phyloP scores from a whole-genome alignment of 2,329 filamentous ascomycete genomes.

The Aspergillus ochraceoroseus region DNA sequence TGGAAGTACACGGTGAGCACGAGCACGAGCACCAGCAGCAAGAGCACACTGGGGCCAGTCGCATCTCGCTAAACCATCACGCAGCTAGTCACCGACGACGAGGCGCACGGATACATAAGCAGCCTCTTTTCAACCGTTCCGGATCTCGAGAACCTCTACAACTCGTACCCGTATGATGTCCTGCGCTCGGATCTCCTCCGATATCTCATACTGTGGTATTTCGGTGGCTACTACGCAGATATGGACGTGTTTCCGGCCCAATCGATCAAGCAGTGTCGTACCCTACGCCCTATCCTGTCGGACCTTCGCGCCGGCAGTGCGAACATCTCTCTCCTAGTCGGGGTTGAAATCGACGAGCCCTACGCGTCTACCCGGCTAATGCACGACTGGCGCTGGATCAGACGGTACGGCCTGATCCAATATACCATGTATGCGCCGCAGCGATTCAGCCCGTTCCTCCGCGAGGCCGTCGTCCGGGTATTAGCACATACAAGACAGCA shows the following conservation, averaged over 20 bases:
- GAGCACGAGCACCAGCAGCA: too few species aligned
- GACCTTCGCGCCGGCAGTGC: slow-evolving; percentile 1
- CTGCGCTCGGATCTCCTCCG: slow-evolving; percentile 48
- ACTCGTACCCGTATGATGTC: slow-evolving; percentile 44
- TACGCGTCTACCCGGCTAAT: slow-evolving; percentile 30
- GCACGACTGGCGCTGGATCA: slow-evolving; percentile 34
- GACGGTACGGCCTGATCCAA: slow-evolving; percentile 34
- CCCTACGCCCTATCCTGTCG: slow-evolving; percentile 21
- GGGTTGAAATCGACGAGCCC: slow-evolving; percentile 37
- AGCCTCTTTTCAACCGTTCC: slow-evolving; percentile 27
- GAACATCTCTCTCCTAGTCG: slow-evolving; percentile 33
- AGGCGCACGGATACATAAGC: slow-evolving; percentile 28
- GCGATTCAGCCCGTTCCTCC: slow-evolving; percentile 34
- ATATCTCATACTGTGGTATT: slow-evolving; percentile 36
- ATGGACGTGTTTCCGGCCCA: slow-evolving; percentile 30
- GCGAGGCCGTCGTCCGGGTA: slow-evolving; percentile 30
- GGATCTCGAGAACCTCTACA: slow-evolving; percentile 26
- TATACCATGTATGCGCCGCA: slow-evolving; percentile 35
- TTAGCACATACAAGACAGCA: slow-evolving; percentile 32
- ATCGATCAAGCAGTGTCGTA: slow-evolving; percentile 29
- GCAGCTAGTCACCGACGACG: slow-evolving; percentile 27
- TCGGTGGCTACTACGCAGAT: slow-evolving; percentile 37
- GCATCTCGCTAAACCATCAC: too few species aligned
- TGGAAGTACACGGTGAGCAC: slow-evolving; percentile 30
- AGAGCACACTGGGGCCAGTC: too few species aligned